These are phyloP conservation scores for Phytophthora aleatoria DNA, from an alignment of 352 stramenopile species.

Conservation along the genomic window DNA sequence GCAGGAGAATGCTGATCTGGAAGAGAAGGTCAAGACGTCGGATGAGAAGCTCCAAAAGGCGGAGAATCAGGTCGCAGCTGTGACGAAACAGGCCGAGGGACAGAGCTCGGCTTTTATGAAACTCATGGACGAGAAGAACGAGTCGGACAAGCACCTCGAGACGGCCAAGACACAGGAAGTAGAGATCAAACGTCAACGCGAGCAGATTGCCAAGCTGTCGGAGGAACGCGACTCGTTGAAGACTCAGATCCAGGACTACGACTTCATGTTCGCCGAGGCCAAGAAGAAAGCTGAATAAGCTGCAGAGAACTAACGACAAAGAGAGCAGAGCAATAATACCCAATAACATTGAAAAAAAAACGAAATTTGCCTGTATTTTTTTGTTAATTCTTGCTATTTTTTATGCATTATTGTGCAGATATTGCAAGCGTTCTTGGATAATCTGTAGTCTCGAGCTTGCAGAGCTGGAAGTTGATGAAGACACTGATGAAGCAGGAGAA, in stretches of 20 bases:
- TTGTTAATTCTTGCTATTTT: not conserved
- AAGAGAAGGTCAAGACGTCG: constrained; percentile 41
- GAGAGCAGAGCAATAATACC: not conserved
- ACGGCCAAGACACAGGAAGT: constrained; percentile 46
- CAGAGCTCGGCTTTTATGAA: constrained; percentile 85
- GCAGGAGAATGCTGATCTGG: constrained; percentile 64
- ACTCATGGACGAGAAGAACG: constrained; percentile 79
- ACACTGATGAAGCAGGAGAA: constrained; percentile 35
- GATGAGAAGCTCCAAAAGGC: constrained; percentile 51
- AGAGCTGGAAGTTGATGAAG: constrained; percentile 32
- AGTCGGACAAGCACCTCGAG: constrained; percentile 56
- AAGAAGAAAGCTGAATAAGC: constrained; percentile 87
- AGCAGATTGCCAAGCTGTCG: constrained; percentile 57
- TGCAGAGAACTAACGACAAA: constrained; percentile 3
- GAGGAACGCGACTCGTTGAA: constrained; percentile 74
- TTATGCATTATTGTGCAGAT: constrained; percentile 44
- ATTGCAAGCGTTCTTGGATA: constrained; percentile 64
- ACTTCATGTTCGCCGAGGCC: constrained; percentile 90
- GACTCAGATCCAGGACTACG: constrained; percentile 86
- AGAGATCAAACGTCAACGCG: constrained; percentile 47
- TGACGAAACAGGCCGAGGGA: constrained; percentile 82
- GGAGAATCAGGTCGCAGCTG: constrained; percentile 49
- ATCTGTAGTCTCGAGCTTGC: constrained; percentile 58
- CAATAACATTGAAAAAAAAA: constrained; percentile 3
- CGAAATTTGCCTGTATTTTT: constrained; percentile 10